Evolutionary conservation across 495 filamentous ascomycete genomes (phyloP).

Genomic region (Aspergillus olivimuriae): DNA sequence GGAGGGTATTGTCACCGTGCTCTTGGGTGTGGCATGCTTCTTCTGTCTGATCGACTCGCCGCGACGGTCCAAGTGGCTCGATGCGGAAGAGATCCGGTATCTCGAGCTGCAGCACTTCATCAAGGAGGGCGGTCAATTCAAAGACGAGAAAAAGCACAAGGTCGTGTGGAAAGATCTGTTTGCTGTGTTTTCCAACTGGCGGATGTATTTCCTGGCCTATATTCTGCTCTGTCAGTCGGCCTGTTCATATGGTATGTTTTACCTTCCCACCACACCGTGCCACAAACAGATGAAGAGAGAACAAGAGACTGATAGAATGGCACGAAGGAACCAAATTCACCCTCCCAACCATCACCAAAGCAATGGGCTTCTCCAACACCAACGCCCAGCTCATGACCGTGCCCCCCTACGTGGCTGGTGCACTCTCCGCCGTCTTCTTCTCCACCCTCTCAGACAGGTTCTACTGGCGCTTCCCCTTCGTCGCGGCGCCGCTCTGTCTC

Average conservation of each 20-base stretch:
- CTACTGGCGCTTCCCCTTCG: constrained; percentile 35
- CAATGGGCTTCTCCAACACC: constrained; percentile 25
- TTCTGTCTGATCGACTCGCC: constrained; percentile 35
- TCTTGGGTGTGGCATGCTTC: constrained; percentile 52
- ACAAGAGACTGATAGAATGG: too few relatives aligned
- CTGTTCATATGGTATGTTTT: constrained; percentile 18
- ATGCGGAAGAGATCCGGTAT: constrained; percentile 20
- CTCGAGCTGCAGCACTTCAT: constrained; percentile 23
- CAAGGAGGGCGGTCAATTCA: constrained; percentile 23
- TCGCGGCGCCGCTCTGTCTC: constrained; percentile 20
- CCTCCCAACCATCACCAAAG: constrained; percentile 24
- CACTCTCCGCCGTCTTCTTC: constrained; percentile 26
- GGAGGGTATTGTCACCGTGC: constrained; percentile 51
- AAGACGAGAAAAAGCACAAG: constrained; percentile 13
- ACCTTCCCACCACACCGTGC: not conserved
- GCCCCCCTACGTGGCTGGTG: constrained; percentile 27
- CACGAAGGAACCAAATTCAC: constrained; percentile 22
- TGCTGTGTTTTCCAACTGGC: constrained; percentile 20
- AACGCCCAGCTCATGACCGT: constrained; percentile 27
- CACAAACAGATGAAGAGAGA: not conserved
- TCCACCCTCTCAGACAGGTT: constrained; percentile 28
- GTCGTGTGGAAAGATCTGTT: constrained; percentile 17
- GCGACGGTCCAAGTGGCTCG: constrained; percentile 16
- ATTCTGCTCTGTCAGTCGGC: constrained; percentile 23
- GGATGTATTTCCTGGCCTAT: constrained; percentile 23